Base-by-base conservation (phyloP, 371 early-diverging fungal species). In the Circinella minor region DNA sequence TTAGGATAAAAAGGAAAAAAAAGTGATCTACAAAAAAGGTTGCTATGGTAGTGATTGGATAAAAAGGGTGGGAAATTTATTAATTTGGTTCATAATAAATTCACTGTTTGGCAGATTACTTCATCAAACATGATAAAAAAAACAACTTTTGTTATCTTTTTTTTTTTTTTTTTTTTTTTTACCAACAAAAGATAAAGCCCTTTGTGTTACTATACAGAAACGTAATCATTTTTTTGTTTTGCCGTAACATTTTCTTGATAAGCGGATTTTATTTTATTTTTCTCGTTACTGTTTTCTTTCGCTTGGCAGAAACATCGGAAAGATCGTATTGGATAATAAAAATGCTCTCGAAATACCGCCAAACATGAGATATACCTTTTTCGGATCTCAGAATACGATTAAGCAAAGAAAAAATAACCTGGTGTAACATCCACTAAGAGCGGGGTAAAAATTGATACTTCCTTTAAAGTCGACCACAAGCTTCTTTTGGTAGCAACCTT, bases 341-440 rank as follows among this genome's bases (percentile, higher is more conserved):
- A 11, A 43, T 27, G 27, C 2, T 55, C 4, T n/a, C 20, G 1
- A 18, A 18, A 57, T n/a, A 51, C 57, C 57, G 57, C 57, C 1
- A 51, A 51, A 51, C 57, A 11, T 43, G 43, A 57, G 57, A 57
- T 57, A 57, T 57, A 34, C 57, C 57, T 27, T 27, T 57, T 57
- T 57, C 13, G 57, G 57, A 9, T 11, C 7, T 18, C 20, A 34
- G 6, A 34, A 27, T 10, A 34, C 11, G 57, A 57, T 34, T 27
- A 27, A 27, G 27, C 27, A 27, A 27, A 27, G 2, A 27, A 14
- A 14, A 18, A 27, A 57, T 17, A 57, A 17, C 36, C 0, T 18
- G 11, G 57, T 57, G 57, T 34, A 34, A 57, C 57, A 0, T 15
- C 7, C n/a, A n/a, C 57, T 4, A n/a, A 11, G 4, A 14, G 57